Percentiles rank a stretch among this genome's conserved stretches.
phyloP scores from a whole-genome alignment of 1,284 basidiomycete species.

The Cutaneotrichosporon cavernicola region DNA sequence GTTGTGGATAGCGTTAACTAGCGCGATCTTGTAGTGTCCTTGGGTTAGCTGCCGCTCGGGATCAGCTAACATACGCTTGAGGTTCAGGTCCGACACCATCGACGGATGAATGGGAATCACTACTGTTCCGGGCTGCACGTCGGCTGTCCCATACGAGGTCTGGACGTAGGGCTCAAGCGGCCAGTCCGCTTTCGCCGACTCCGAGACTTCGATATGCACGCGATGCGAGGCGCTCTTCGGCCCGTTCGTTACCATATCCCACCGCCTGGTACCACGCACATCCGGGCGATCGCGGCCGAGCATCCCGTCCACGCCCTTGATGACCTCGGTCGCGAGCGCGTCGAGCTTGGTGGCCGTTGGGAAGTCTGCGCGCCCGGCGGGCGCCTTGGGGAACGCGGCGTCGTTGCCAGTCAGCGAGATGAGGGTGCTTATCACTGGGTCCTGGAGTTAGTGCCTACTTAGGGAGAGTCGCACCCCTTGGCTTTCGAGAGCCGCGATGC shows the following conservation, averaged over 20 bases:
- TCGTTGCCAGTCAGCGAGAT: slow-evolving; percentile 42
- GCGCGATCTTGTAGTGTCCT: slow-evolving; percentile 41
- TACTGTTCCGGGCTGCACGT: slow-evolving; percentile 30
- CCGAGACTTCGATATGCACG: slow-evolving; percentile 33
- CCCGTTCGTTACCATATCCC: slow-evolving; percentile 31
- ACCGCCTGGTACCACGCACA: slow-evolving; percentile 26
- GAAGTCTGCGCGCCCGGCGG: slow-evolving; percentile 30
- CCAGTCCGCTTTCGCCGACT: slow-evolving; percentile 33
- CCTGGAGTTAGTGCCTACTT: slow-evolving; percentile 21
- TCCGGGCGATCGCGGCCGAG: slow-evolving; percentile 25
- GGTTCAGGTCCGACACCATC: slow-evolving; percentile 31
- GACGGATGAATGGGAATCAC: slow-evolving; percentile 42
- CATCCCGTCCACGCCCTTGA: slow-evolving; percentile 39
- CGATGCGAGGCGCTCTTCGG: slow-evolving; percentile 25
- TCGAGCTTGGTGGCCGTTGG: slow-evolving; percentile 27
- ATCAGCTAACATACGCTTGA: slow-evolving; percentile 32
- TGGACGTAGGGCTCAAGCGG: slow-evolving; percentile 48
- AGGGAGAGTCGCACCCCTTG: slow-evolving; percentile 14
- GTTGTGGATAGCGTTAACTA: slow-evolving; percentile 61
- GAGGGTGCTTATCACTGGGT: slow-evolving; percentile 25
- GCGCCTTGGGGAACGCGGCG: slow-evolving; percentile 34
- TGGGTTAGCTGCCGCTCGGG: background rate
- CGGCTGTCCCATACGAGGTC: slow-evolving; percentile 17
- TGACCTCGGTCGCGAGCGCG: slow-evolving; percentile 30
- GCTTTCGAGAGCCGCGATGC: slow-evolving; percentile 57